These are phyloP conservation scores for Gymnopilus junonius DNA, from an alignment of 768 basidiomycete genomes.

Conservation along the genomic window DNA sequence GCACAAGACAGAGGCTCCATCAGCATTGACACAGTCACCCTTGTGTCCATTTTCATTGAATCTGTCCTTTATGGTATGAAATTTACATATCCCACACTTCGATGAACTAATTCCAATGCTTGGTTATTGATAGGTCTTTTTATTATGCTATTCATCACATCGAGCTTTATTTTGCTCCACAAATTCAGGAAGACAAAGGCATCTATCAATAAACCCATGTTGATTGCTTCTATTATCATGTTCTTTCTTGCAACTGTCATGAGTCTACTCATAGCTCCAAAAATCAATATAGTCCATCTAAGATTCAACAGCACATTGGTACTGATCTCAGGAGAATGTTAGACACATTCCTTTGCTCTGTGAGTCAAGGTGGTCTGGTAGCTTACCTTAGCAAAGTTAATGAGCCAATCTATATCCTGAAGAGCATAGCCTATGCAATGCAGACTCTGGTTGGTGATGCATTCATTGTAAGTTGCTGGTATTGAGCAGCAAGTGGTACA, in stretches of 20 bases:
- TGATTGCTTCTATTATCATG: conserved; percentile 13
- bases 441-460: conserved; percentile 16
- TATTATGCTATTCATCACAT: conserved; percentile 11
- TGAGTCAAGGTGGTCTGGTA: not conserved
- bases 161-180: conserved; percentile 7
- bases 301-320: conserved; percentile 7
- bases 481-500: too few relatives aligned
- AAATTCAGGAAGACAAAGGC: conserved; percentile 1
- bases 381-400: conserved; percentile 2
- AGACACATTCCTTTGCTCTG: conserved; percentile 10
- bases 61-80: conserved; percentile 14
- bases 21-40: conserved; percentile 11
- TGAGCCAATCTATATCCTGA: conserved; percentile 4
- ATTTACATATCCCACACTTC: not conserved
- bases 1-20: not conserved
- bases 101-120: not conserved
- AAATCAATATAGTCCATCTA: not conserved
- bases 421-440: conserved; percentile 8
- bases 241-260: conserved; percentile 11
- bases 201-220: conserved; percentile 7
- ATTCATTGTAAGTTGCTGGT: conserved; percentile 14
- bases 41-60: conserved; percentile 17
- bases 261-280: not conserved
- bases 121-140: conserved; percentile 11
- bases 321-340: conserved; percentile 8